Percentiles rank a stretch among this genome's conserved stretches.
These are phyloP conservation scores for Termitomyces sp. DNA, from an alignment of 768 basidiomycete species.

Conservation along the genomic window DNA sequence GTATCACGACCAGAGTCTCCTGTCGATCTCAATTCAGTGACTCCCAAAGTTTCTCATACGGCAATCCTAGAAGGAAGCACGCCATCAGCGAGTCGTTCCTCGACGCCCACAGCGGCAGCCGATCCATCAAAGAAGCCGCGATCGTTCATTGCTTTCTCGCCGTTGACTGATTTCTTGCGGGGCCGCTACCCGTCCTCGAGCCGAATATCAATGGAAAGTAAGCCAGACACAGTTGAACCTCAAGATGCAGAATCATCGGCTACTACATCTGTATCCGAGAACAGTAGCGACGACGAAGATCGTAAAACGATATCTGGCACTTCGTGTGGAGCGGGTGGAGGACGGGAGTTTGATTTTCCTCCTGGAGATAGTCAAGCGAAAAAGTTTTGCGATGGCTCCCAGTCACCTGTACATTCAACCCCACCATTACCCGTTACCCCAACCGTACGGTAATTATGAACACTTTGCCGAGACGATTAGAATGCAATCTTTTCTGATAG, in stretches of 20 bases:
- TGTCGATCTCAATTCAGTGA: constrained; percentile 20
- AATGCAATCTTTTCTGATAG: not conserved
- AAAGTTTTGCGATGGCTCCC: constrained; percentile 6
- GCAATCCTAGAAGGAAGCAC: constrained; percentile 28
- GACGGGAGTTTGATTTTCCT: not conserved
- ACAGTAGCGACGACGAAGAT: constrained; percentile 34
- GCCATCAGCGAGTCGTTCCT: constrained; percentile 48
- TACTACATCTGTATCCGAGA: constrained; percentile 5
- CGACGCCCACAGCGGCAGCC: constrained; percentile 47
- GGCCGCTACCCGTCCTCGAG: constrained; percentile 51
- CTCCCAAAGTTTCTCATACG: constrained; percentile 29
- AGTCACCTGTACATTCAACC: constrained; percentile 2
- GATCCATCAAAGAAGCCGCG: constrained; percentile 35
- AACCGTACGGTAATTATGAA: constrained; percentile 2
- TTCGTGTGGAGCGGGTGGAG: constrained; percentile 3
- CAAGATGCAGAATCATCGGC: constrained; percentile 11
- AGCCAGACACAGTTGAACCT: constrained; percentile 9
- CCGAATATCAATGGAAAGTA: constrained; percentile 16
- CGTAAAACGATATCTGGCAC: constrained; percentile 31
- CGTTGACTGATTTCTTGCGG: constrained; percentile 60
- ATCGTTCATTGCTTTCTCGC: constrained; percentile 55
- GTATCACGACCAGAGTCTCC: constrained; percentile 18
- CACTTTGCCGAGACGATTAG: not conserved
- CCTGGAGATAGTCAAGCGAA: not conserved
- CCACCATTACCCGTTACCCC: not conserved